Percentiles rank a stretch among this genome's conserved stretches.
Evolutionary conservation across 2,329 filamentous ascomycete species (phyloP).

Genomic region (Trichoderma cornu-damae): DNA sequence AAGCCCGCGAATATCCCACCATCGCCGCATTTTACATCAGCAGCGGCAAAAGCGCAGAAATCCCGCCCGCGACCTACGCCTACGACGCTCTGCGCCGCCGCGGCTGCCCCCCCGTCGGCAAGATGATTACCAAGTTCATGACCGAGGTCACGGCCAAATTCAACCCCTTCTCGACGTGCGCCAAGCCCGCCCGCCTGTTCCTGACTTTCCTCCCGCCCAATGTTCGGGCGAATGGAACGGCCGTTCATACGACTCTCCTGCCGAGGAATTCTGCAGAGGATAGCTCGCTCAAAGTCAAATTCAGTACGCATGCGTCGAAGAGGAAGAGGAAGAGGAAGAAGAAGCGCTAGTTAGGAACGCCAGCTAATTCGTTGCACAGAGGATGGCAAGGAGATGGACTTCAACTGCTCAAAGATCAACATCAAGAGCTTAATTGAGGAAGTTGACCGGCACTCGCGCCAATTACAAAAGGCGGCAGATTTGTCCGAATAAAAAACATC

Average conservation of each 20-base stretch:
- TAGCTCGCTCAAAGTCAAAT: slow-evolving; percentile 70
- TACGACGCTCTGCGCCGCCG: not conserved
- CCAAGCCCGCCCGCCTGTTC: slow-evolving; percentile 81
- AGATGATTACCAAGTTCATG: slow-evolving; percentile 81
- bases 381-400: slow-evolving; percentile 84
- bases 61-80: not conserved
- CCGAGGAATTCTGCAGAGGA: slow-evolving; percentile 63
- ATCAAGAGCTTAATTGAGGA: slow-evolving; percentile 86
- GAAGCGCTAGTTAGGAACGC: not conserved
- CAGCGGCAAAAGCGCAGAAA: not conserved
- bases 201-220: slow-evolving; percentile 78
- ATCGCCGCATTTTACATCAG: not conserved
- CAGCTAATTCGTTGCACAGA: slow-evolving; percentile 47
- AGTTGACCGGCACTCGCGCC: slow-evolving; percentile 81
- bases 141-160: slow-evolving; percentile 81
- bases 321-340: no score
- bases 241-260: slow-evolving; percentile 71
- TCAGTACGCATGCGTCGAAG: slow-evolving; percentile 56
- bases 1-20: not conserved
- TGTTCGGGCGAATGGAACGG: slow-evolving; percentile 67
- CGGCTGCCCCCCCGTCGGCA: slow-evolving; percentile 24
- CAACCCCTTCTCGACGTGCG: slow-evolving; percentile 79
- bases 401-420: slow-evolving; percentile 74
- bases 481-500: slow-evolving; percentile 46
- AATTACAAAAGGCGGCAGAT: slow-evolving; percentile 76